A percentile compares a stretch with the other conserved stretches of the same genome.
Evolutionary conservation across 106 monocot species (phyloP).

Genomic region (Dioscorea zingiberensis): DNA sequence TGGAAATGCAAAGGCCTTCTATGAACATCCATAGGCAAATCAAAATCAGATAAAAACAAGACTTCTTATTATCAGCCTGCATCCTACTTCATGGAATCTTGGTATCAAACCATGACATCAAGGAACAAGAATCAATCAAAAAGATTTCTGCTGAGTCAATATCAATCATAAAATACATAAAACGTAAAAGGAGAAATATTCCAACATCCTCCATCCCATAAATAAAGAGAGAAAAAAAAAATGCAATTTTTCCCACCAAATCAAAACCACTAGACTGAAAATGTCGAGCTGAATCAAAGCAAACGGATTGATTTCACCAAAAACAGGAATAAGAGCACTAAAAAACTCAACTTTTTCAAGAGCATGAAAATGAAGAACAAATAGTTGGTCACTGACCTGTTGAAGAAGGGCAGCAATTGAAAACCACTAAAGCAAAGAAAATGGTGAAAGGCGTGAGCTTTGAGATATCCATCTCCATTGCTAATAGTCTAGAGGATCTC

Average conservation of each 20-base stretch:
- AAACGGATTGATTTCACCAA: not conserved
- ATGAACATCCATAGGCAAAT: not conserved
- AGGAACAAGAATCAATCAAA: not conserved
- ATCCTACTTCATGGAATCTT: too few species aligned
- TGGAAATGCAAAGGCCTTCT: not conserved
- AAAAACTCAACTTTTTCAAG: slow-evolving; percentile 8
- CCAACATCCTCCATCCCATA: too few species aligned
- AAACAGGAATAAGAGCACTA: not conserved
- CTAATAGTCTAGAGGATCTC: not conserved
- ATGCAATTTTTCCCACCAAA: not conserved
- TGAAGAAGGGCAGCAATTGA: slow-evolving; percentile 13
- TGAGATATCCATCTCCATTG: slow-evolving; percentile 12
- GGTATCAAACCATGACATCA: too few species aligned
- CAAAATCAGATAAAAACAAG: too few species aligned
- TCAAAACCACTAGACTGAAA: not conserved
- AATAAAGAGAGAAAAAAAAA: too few species aligned
- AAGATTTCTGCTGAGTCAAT: not conserved
- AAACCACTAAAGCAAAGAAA: slow-evolving; percentile 13
- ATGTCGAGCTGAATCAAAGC: not conserved
- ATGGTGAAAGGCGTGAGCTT: slow-evolving; percentile 10
- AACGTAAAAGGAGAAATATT: too few species aligned
- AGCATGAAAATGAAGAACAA: not conserved
- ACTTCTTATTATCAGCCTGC: too few species aligned
- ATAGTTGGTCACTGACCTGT: slow-evolving; percentile 20
- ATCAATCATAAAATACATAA: not conserved